Evolutionary conservation across 306 rosid species (phyloP).

Genomic region (Pachyrhizus erosus): DNA sequence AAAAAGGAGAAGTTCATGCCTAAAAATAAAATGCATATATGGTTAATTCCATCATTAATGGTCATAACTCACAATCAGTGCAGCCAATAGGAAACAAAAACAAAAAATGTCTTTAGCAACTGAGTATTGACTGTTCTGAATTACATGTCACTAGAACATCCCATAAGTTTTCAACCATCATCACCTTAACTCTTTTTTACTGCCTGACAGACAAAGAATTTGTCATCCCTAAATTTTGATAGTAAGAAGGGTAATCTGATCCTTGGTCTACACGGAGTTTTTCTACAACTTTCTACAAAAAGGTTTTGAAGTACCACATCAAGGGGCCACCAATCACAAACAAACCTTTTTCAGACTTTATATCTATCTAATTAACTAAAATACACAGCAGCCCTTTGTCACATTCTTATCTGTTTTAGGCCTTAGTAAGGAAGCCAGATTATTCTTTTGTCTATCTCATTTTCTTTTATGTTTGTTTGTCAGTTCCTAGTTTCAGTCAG

Average conservation of each 20-base stretch:
- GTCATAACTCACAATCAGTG: constrained; percentile 29
- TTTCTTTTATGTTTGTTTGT: neutral
- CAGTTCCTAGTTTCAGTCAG: neutral
- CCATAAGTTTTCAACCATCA: constrained; percentile 16
- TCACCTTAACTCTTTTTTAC: neutral
- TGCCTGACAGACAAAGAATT: neutral
- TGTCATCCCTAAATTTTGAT: neutral
- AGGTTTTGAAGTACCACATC: neutral
- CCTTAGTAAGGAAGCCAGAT: neutral
- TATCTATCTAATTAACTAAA: neutral
- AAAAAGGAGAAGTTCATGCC: constrained; percentile 90
- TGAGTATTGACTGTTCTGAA: neutral
- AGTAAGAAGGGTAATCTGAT: neutral
- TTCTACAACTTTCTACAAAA: neutral
- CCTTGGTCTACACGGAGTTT: neutral
- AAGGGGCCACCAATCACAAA: neutral
- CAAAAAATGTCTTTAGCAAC: constrained; percentile 3
- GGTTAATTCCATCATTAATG: constrained; percentile 3
- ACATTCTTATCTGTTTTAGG: neutral
- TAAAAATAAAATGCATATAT: constrained; percentile 43
- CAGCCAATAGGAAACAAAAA: neutral
- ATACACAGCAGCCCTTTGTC: neutral
- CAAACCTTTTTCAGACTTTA: neutral
- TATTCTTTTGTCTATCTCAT: neutral
- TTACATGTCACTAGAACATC: constrained; percentile 17